Conservation (phyloP, 768 basidiomycete genomes). For the Mycena vulgaris region DNA sequence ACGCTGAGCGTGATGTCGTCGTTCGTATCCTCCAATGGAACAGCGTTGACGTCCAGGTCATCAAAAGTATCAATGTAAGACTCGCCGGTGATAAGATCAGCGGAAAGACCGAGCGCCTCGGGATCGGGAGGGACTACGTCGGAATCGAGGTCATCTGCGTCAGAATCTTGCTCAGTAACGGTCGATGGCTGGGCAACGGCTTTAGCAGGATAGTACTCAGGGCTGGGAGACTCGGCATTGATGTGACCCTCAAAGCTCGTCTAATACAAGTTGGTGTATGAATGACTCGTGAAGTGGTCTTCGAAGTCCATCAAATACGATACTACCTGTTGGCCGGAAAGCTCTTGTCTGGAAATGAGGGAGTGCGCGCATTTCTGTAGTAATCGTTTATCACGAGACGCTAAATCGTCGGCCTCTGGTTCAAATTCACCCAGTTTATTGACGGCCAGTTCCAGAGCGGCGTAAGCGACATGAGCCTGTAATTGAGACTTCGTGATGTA, state of each 20-base stretch:
- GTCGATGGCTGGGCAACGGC: too few species aligned
- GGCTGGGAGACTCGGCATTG: constrained; percentile 31
- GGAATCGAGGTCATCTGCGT: too few species aligned
- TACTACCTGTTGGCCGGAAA: constrained; percentile 47
- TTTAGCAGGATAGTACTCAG: constrained; percentile 41
- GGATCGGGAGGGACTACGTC: too few species aligned
- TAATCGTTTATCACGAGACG: constrained; percentile 35
- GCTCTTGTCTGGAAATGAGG: constrained; percentile 42
- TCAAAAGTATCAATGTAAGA: too few species aligned
- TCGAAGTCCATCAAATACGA: constrained; percentile 44
- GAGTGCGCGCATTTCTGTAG: constrained; percentile 46
- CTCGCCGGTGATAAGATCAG: too few species aligned
- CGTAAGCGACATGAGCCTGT: constrained; percentile 47
- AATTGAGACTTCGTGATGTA: constrained; percentile 53
- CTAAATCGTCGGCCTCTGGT: neutral
- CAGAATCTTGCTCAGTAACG: too few species aligned
- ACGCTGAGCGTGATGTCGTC: too few species aligned
- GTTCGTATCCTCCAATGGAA: too few species aligned
- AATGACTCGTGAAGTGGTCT: constrained; percentile 41
- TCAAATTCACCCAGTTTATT: constrained; percentile 37
- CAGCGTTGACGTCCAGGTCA: too few species aligned
- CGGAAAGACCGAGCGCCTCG: too few species aligned
- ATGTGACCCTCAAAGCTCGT: constrained; percentile 36
- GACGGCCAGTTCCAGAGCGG: constrained; percentile 45
- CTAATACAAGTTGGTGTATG: neutral